Evolutionary conservation across 73 alveolate genomes (phyloP).

Genomic region (Paramecium pentaurelia): DNA sequence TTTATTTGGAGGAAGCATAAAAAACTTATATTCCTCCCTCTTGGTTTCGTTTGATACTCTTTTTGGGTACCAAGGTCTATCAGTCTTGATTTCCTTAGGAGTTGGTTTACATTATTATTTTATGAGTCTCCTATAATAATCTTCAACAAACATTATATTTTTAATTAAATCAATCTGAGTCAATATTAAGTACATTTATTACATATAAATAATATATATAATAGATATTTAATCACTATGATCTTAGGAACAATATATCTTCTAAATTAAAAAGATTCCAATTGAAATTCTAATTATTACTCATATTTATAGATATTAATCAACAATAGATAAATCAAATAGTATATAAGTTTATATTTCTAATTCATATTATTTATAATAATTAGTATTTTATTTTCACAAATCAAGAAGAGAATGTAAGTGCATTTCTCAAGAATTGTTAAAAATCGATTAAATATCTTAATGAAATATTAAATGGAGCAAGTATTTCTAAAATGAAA

Average conservation of each 20-base stretch:
- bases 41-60: not conserved
- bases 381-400: too few relatives aligned
- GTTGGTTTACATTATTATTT: not conserved
- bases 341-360: not conserved
- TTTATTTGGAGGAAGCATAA: constrained; percentile 6
- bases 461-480: not conserved
- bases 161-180: not conserved
- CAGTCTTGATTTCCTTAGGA: not conserved
- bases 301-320: not conserved
- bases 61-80: not conserved
- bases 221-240: not conserved
- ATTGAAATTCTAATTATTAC: not conserved
- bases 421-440: not conserved
- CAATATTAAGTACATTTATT: not conserved
- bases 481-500: not conserved
- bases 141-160: not conserved
- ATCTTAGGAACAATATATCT: not conserved
- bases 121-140: not conserved
- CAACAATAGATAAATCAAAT: not conserved
- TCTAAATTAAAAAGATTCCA: not conserved
- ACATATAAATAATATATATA: not conserved
- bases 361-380: not conserved
- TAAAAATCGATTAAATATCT: not conserved
- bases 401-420: not conserved
- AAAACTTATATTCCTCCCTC: not conserved